Conservation (phyloP, 2,329 filamentous ascomycete genomes). For the Cytospora schulzeri region DNA sequence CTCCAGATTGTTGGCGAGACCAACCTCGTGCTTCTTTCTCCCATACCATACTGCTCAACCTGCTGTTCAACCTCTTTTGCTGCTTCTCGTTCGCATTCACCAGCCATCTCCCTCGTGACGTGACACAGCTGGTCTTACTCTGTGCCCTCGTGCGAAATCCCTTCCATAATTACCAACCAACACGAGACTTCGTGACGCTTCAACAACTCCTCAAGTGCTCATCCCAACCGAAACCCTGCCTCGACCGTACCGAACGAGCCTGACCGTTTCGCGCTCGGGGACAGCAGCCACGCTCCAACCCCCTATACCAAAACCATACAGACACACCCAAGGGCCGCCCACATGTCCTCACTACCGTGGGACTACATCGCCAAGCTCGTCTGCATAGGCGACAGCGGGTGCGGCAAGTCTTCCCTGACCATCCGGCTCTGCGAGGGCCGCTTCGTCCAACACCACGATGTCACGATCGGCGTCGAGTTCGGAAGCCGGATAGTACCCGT, state of each 20-base stretch:
- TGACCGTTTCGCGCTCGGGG: neutral
- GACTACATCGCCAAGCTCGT: conserved; percentile 99
- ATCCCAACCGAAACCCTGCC: neutral
- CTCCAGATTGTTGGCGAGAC: conserved; percentile 8
- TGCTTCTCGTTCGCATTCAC: neutral
- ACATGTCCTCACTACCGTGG: conserved; percentile 74
- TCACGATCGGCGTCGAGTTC: conserved; percentile 96
- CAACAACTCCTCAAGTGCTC: neutral
- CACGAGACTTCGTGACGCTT: conserved; percentile 9
- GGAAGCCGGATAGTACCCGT: conserved; percentile 91
- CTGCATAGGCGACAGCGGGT: conserved; percentile 94
- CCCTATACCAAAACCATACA: conserved; percentile 9
- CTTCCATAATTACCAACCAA: neutral
- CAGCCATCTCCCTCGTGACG: neutral
- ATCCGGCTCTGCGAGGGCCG: conserved; percentile 96
- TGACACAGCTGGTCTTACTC: conserved; percentile 14
- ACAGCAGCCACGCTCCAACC: conserved; percentile 7
- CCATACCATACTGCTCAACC: neutral
- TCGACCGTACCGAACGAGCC: neutral
- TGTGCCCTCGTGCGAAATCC: conserved; percentile 21
- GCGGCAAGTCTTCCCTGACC: conserved; percentile 91
- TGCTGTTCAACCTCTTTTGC: neutral
- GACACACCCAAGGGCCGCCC: conserved; percentile 8
- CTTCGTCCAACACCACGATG: conserved; percentile 92
- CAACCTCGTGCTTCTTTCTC: neutral